Evolutionary conservation across 371 early-diverging fungal species (phyloP).

Genomic region (Amoeboaphelidium protococcarum): DNA sequence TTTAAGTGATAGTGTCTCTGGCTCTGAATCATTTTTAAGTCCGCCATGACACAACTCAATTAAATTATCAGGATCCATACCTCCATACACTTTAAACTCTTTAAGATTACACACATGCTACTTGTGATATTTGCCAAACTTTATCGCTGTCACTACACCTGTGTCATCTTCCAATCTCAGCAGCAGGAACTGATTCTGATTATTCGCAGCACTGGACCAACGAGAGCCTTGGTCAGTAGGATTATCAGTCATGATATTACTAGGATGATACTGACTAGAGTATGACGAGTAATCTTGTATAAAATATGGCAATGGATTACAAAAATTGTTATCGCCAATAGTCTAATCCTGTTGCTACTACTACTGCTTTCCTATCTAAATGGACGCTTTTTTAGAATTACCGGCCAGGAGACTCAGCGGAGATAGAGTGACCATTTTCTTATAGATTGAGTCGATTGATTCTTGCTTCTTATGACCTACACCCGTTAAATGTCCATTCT

Average conservation of each 20-base stretch:
- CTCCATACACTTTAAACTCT: conserved; percentile 80
- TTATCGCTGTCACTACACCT: conserved; percentile 39
- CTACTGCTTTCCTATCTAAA: too few relatives aligned
- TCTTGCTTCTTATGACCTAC: too few relatives aligned
- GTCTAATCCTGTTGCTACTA: too few relatives aligned
- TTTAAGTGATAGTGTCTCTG: conserved; percentile 62
- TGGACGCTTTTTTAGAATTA: too few relatives aligned
- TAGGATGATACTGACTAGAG: conserved; percentile 44
- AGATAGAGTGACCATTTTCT: too few relatives aligned
- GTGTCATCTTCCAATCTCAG: conserved; percentile 32
- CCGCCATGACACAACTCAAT: conserved; percentile 52
- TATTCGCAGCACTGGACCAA: conserved; percentile 56
- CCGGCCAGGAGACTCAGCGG: too few relatives aligned
- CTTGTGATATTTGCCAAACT: conserved; percentile 86
- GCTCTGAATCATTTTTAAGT: conserved; percentile 58
- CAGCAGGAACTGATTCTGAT: conserved; percentile 49
- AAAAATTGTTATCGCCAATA: too few relatives aligned
- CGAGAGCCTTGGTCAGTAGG: conserved; percentile 47
- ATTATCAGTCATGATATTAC: conserved; percentile 37
- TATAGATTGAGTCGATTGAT: too few relatives aligned
- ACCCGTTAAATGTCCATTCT: too few relatives aligned
- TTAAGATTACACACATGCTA: conserved; percentile 88
- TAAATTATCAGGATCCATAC: conserved; percentile 45
- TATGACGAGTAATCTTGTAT: conserved; percentile 35
- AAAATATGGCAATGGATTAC: too few relatives aligned